These are phyloP conservation scores for Periconia macrospinosa DNA, from an alignment of 2,329 filamentous ascomycete species.

Conservation along the genomic window DNA sequence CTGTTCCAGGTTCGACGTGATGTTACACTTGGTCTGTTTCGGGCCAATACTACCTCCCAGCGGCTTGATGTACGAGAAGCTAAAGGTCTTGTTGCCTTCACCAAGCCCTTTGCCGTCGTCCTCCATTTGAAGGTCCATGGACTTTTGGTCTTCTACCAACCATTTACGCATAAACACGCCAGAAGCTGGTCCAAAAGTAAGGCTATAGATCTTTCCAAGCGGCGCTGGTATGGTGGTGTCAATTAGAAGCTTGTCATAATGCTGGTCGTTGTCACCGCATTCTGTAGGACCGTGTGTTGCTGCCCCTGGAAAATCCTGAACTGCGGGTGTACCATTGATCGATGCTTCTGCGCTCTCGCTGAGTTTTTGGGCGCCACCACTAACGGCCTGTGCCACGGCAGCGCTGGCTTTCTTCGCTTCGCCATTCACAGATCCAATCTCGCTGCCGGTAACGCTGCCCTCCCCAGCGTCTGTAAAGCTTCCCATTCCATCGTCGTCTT, in stretches of 20 bases:
- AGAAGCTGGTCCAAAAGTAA: conserved; percentile 83
- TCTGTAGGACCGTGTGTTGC: conserved; percentile 79
- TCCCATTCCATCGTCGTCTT: conserved; percentile 71
- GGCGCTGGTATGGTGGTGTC: conserved; percentile 87
- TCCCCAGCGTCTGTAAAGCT: conserved; percentile 60
- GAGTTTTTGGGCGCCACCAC: conserved; percentile 45
- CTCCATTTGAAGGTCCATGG: conserved; percentile 81
- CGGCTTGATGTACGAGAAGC: conserved; percentile 89
- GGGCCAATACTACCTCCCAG: conserved; percentile 82
- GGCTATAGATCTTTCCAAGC: conserved; percentile 84
- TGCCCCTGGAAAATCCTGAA: conserved; percentile 81
- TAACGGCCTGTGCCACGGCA: conserved; percentile 42
- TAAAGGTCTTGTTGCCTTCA: conserved; percentile 72
- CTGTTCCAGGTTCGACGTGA: conserved; percentile 78
- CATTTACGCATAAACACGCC: conserved; percentile 83
- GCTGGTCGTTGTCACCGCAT: conserved; percentile 74
- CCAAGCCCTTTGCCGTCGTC: conserved; percentile 77
- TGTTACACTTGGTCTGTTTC: conserved; percentile 91
- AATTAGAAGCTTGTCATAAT: conserved; percentile 82
- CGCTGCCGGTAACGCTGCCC: conserved; percentile 58
- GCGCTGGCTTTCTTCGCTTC: conserved; percentile 74
- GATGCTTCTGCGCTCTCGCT: conserved; percentile 40
- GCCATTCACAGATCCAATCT: conserved; percentile 52
- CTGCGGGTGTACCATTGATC: conserved; percentile 45
- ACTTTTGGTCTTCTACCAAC: conserved; percentile 85